A percentile compares a stretch with the other conserved stretches of the same genome.
These are phyloP conservation scores for Penicillium sp. DNA, from an alignment of 2,329 filamentous ascomycete genomes.

Conservation along the genomic window DNA sequence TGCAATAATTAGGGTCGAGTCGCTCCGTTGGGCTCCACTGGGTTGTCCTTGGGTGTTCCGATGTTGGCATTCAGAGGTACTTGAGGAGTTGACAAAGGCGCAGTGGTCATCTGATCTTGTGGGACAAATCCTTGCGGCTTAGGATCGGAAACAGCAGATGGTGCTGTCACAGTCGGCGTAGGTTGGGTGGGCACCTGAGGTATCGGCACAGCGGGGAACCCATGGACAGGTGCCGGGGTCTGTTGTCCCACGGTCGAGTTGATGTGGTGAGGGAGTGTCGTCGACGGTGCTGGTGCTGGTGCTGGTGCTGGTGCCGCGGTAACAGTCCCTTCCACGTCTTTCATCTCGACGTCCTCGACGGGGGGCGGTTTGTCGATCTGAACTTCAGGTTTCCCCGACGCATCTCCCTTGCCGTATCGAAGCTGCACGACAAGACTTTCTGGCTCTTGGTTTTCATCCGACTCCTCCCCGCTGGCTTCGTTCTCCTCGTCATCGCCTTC, in stretches of 20 bases:
- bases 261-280: not conserved
- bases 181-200: slow-evolving; percentile 5
- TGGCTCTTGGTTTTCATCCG: slow-evolving; percentile 55
- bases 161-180: slow-evolving; percentile 1
- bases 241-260: not conserved
- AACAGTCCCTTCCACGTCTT: slow-evolving; percentile 8
- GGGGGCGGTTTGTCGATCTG: slow-evolving; percentile 23
- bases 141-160: not conserved
- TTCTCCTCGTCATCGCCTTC: slow-evolving; percentile 53
- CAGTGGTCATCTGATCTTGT: not conserved
- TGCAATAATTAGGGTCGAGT: slow-evolving; percentile 1
- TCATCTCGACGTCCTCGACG: slow-evolving; percentile 14
- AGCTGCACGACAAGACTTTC: slow-evolving; percentile 75
- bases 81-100: not conserved
- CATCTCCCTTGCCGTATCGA: slow-evolving; percentile 41
- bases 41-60: slow-evolving; percentile 3
- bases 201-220: not conserved
- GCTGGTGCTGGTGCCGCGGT: not conserved
- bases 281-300: slow-evolving; percentile 3
- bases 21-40: slow-evolving; percentile 9
- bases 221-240: not conserved
- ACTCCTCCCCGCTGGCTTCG: slow-evolving; percentile 42
- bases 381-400: slow-evolving; percentile 16
- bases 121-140: not conserved
- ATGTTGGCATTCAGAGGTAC: not conserved